Evolutionary conservation across 768 basidiomycete species (phyloP).

Genomic region (Chiua virens): DNA sequence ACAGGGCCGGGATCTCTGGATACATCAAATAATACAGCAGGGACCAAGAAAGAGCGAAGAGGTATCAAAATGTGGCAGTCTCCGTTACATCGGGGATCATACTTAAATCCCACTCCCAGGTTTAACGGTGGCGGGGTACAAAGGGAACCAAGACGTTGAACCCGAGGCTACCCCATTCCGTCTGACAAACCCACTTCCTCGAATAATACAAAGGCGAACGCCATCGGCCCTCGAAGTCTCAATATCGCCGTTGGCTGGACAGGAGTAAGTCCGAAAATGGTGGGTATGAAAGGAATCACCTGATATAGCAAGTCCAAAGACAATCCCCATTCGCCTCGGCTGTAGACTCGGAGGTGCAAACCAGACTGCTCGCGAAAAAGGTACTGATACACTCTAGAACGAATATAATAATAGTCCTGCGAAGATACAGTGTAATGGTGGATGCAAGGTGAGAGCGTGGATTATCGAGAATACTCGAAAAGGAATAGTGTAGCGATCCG

Average conservation of each 20-base stretch:
- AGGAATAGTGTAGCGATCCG: background rate
- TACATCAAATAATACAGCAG: conserved; percentile 20
- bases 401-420: conserved; percentile 5
- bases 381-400: conserved; percentile 19
- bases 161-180: conserved; percentile 1
- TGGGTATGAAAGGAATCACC: conserved; percentile 30
- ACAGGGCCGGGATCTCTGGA: conserved; percentile 38
- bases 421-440: conserved; percentile 8
- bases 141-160: conserved; percentile 6
- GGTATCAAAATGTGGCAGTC: conserved; percentile 12
- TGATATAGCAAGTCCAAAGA: conserved; percentile 24
- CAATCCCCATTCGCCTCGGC: background rate
- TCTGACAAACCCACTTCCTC: conserved; percentile 21
- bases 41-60: conserved; percentile 8
- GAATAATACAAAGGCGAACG: conserved; percentile 26
- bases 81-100: background rate
- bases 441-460: conserved; percentile 6
- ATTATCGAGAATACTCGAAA: conserved; percentile 1
- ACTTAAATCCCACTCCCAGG: conserved; percentile 14
- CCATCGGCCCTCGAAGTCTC: conserved; percentile 2
- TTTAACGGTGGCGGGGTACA: conserved; percentile 15
- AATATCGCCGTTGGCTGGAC: conserved; percentile 1
- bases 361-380: background rate
- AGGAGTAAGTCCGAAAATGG: conserved; percentile 21
- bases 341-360: background rate